Evolutionary conservation across 2,329 filamentous ascomycete species (phyloP), one percentile per base, ranked within the genome.

Genomic region (Talaromyces sp.): DNA sequence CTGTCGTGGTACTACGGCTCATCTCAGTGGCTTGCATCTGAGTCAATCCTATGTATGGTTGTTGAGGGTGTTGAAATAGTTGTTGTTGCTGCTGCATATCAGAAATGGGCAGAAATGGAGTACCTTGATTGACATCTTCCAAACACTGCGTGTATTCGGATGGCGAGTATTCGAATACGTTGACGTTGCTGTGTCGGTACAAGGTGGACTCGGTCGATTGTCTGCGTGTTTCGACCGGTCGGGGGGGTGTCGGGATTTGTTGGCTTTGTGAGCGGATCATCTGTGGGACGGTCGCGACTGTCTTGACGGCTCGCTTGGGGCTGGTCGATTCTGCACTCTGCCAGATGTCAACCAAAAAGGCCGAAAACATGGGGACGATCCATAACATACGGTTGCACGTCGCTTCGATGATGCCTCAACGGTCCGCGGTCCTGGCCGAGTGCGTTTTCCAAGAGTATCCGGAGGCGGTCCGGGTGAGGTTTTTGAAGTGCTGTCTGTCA

Each of bases 1-100:
- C 80, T 68, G 79, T 77, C 37, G 80, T 82, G 50, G 74, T 74
- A 68, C 75, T 81, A 67, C 80, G 76, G 67, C 74, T 78, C 80
- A 82, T 82, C 65, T 80, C 75, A 62, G 77, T 73, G 47, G 77
- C 68, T 35, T 70, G 72, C 69, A 67, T 61, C 66, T 64, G 58
- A 43, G 59, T 66, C 58, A 70, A 69, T 31, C 67, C 68, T 54
- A 60, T 62, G 16, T 62, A 59, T 54, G 54, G 39, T 60, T 54
- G 52, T 61, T 58, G 50, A 58, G 41, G 19, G 35, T 52, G 50
- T 66, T 68, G 72, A 66, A 71, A 72, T 64, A 67, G 70, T 54
- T 71, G 64, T 19, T 68, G 66, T 48, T 57, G 52, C 39, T 66
- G 62, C 47, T 67, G 68, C 52, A 67, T 66, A 68, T 68, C 62